These are phyloP conservation scores for Trichosanthes truncata DNA, from an alignment of 306 rosid species.

Conservation along the genomic window DNA sequence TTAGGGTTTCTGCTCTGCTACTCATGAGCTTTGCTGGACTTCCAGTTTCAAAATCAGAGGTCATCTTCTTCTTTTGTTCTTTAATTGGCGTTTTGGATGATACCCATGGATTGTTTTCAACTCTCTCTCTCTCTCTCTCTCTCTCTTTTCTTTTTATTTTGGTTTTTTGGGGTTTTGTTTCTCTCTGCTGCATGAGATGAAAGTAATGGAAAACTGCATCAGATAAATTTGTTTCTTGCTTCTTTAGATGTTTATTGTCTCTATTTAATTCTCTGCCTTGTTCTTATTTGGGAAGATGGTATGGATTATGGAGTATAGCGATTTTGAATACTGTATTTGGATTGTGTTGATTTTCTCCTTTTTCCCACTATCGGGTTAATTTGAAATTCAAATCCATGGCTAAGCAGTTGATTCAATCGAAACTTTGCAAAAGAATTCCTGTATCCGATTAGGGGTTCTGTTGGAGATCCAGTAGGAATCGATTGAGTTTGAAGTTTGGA, in stretches of 20 bases:
- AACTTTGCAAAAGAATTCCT: neutral
- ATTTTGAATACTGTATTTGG: neutral
- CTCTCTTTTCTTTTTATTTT: neutral
- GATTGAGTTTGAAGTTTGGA: neutral
- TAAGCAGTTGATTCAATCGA: neutral
- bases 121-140: neutral
- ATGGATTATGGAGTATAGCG: neutral
- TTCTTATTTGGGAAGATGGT: neutral
- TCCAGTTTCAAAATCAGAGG: neutral
- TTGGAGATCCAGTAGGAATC: neutral
- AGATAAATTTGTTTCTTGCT: neutral
- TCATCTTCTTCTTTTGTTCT: neutral
- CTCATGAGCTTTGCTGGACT: neutral
- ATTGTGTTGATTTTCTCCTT: neutral
- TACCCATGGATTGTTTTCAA: neutral
- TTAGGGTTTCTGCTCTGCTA: constrained; percentile 10
- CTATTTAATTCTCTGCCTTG: neutral
- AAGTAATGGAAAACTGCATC: neutral
- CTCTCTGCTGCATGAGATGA: constrained; percentile 2
- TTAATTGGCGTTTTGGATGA: neutral
- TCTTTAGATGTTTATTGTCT: neutral
- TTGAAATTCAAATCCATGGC: neutral
- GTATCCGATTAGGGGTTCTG: neutral
- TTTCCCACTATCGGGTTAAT: neutral
- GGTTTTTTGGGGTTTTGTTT: neutral